Base-by-base conservation (phyloP, 2,329 filamentous ascomycete species). In the Nemania diffusa region DNA sequence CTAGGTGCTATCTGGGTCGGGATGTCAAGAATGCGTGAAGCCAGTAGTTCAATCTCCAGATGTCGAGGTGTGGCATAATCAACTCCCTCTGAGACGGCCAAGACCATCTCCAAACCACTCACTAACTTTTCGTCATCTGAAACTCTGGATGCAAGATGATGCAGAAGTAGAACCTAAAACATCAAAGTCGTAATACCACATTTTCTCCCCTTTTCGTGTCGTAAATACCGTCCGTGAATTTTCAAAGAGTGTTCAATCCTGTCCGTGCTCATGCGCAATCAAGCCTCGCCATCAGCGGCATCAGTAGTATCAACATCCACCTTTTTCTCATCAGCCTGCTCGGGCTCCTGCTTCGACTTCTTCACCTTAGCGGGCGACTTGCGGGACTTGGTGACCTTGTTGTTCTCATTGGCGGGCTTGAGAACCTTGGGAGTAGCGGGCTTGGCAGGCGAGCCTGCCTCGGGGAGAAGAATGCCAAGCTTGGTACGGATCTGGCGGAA, bases 401-500 rank as follows among this genome's bases (percentile, higher is more conserved):
- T 58, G 15, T 13, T 26, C 42, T 26, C 32, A 15, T 63, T 63
- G 59, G 5, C n/a, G 24, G 63, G 11, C 46, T 62, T 66, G 27
- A 26, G 15, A 2, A 40, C 11, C 29, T 55, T 50, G 32, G 46
- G 3, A 1, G n/a, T 4, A 20, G 4, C 4, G 9, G 55, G 2
- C 22, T 48, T 44, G 52, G 26, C 2, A 22, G 48, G 5, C 3
- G 27, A n/a, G n/a, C n/a, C n/a, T n/a, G n/a, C 13, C 7, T 27
- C 22, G 6, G 44, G 32, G 15, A 13, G 42, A 27, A 40, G 27
- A 13, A 59, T n/a, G 24, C 51, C 52, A 15, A 29, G 59, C 44
- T 70, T 70, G 42, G 17, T 40, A n/a, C 68, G 65, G 29, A 70
- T 70, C 26, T 70, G 68, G 24, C 55, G 37, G 29, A 2, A 53